Conservation (phyloP, 2,329 filamentous ascomycete species). For the Paraphoma chrysanthemicola region DNA sequence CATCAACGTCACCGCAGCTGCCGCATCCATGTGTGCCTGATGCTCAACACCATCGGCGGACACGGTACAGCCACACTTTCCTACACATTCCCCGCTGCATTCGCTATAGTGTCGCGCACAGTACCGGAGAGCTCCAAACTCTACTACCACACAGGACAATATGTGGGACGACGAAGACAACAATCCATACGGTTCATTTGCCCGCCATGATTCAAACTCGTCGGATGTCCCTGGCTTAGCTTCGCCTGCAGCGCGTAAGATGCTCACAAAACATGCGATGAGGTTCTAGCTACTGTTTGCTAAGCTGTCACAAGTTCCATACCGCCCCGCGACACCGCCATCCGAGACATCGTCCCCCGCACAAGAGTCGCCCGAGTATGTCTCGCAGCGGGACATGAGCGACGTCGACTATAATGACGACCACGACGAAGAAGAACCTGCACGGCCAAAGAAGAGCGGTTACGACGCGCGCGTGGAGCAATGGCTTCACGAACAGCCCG, state of each 20-base stretch:
- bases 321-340: constrained; percentile 67
- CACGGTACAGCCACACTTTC: neutral
- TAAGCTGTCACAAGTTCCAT: constrained; percentile 37
- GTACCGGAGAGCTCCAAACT: neutral
- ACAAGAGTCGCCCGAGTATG: constrained; percentile 67
- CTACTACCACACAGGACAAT: constrained; percentile 12
- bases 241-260: constrained; percentile 49
- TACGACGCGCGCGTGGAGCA: constrained; percentile 98
- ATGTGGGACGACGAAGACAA: constrained; percentile 99
- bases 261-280: constrained; percentile 5
- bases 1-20: constrained; percentile 8
- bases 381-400: constrained; percentile 62
- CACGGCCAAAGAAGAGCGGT: constrained; percentile 75
- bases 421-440: constrained; percentile 52
- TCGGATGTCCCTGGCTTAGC: constrained; percentile 62
- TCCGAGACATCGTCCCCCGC: constrained; percentile 76
- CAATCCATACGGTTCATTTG: constrained; percentile 95
- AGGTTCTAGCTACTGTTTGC: constrained; percentile 3
- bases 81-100: neutral
- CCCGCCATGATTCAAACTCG: constrained; percentile 80
- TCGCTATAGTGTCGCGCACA: neutral
- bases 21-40: constrained; percentile 7
- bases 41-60: constrained; percentile 2
- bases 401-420: constrained; percentile 65
- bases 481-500: constrained; percentile 93